Conservation (phyloP, 75 land plant genomes). For the Azolla pinnata region DNA sequence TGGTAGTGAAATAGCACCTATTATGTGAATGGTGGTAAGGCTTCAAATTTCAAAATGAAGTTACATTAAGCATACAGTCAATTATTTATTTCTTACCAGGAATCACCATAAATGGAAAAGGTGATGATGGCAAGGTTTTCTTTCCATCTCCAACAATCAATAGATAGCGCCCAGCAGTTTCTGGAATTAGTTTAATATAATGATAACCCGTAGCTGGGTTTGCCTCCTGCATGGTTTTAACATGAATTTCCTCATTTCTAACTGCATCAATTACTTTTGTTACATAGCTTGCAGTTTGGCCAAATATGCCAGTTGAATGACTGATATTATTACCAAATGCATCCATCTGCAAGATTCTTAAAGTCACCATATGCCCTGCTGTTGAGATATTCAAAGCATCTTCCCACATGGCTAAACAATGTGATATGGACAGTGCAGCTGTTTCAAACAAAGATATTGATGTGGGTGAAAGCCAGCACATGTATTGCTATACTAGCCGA, state of each 20-base stretch:
- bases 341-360: conserved; percentile 4
- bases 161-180: not conserved
- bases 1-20: not conserved
- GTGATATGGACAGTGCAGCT: conserved; percentile 1
- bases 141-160: not conserved
- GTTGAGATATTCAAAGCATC: not conserved
- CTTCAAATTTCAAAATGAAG: too few relatives aligned
- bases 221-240: not conserved
- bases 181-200: not conserved
- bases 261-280: not conserved
- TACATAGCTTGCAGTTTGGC: not conserved
- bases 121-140: not conserved
- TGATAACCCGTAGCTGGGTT: not conserved
- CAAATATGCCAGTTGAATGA: not conserved
- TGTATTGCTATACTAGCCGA: not conserved
- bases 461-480: not conserved
- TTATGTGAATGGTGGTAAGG: too few relatives aligned
- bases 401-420: not conserved
- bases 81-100: too few relatives aligned
- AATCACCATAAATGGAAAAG: not conserved
- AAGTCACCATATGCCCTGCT: not conserved
- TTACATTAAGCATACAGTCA: too few relatives aligned
- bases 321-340: conserved; percentile 2
- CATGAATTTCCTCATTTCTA: not conserved
- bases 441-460: not conserved